phyloP scores from a whole-genome alignment of 192 early-diverging fungal species.

The Podila epigama region DNA sequence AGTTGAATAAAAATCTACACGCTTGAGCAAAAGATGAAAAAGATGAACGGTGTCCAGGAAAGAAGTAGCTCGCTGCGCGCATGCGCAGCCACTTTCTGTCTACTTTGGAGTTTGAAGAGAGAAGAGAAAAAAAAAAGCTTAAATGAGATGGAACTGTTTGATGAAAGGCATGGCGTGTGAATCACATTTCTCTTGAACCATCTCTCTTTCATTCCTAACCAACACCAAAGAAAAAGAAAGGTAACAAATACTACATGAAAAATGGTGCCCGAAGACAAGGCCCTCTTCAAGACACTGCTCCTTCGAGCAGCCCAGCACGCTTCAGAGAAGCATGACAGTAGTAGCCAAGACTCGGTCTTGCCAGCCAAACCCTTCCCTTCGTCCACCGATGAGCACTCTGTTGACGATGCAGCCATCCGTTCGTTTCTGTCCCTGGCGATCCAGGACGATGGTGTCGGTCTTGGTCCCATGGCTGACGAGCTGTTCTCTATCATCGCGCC shows the following conservation, averaged over 20 bases:
- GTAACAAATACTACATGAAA: too few relatives aligned
- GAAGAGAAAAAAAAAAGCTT: too few relatives aligned
- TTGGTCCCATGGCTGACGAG: constrained; percentile 9
- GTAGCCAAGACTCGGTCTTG: constrained; percentile 2
- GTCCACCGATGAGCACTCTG: background rate
- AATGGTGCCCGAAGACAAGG: background rate
- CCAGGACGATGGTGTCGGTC: constrained; percentile 1
- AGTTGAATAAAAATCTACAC: too few relatives aligned
- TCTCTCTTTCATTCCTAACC: constrained; percentile 1
- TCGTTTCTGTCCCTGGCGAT: background rate
- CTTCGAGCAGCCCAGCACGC: background rate
- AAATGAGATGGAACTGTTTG: too few relatives aligned
- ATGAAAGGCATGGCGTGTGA: too few relatives aligned
- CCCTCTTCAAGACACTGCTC: background rate
- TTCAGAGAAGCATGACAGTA: background rate
- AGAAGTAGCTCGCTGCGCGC: too few relatives aligned
- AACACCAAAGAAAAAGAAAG: background rate
- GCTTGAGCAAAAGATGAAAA: too few relatives aligned
- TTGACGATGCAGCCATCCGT: background rate
- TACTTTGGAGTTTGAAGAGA: too few relatives aligned
- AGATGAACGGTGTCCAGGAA: too few relatives aligned
- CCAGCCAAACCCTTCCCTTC: constrained; percentile 23
- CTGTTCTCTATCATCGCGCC: constrained; percentile 15
- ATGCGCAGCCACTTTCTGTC: too few relatives aligned
- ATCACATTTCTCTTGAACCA: too few relatives aligned